Evolutionary conservation across 164 flowering plant species (phyloP).

Genomic region (Piper longum): DNA sequence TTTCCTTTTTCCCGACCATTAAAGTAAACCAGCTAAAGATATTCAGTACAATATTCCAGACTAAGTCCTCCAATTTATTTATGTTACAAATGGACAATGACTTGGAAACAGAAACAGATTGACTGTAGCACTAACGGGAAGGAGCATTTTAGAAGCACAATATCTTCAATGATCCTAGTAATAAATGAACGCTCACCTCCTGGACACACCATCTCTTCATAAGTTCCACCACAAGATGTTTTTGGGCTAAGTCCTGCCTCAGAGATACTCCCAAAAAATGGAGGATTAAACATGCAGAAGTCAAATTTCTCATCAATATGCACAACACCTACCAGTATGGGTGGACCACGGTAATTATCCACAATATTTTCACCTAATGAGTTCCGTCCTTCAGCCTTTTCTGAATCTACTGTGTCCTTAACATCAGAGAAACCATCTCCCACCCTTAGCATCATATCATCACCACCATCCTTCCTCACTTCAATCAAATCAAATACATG

Average conservation of each 20-base stretch:
- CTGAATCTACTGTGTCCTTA: neutral
- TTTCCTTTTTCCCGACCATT: constrained; percentile 79
- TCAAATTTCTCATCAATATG: constrained; percentile 71
- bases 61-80: neutral
- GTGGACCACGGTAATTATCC: constrained; percentile 28
- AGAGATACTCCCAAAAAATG: constrained; percentile 78
- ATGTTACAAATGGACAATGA: neutral
- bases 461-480: constrained; percentile 34
- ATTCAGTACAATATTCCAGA: neutral
- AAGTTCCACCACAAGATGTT: constrained; percentile 93
- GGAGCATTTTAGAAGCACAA: constrained; percentile 50
- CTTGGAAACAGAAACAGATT: neutral
- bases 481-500: constrained; percentile 67
- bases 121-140: constrained; percentile 27
- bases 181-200: constrained; percentile 92
- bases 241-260: constrained; percentile 89
- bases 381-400: constrained; percentile 3
- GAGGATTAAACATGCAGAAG: constrained; percentile 99
- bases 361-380: neutral
- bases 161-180: constrained; percentile 69
- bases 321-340: constrained; percentile 59
- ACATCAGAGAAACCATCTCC: neutral
- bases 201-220: constrained; percentile 80
- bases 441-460: neutral
- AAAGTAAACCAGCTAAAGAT: constrained; percentile 79